These are phyloP conservation scores for Ambrosia trifida DNA, from an alignment of 129 eudicot species.

Conservation along the genomic window DNA sequence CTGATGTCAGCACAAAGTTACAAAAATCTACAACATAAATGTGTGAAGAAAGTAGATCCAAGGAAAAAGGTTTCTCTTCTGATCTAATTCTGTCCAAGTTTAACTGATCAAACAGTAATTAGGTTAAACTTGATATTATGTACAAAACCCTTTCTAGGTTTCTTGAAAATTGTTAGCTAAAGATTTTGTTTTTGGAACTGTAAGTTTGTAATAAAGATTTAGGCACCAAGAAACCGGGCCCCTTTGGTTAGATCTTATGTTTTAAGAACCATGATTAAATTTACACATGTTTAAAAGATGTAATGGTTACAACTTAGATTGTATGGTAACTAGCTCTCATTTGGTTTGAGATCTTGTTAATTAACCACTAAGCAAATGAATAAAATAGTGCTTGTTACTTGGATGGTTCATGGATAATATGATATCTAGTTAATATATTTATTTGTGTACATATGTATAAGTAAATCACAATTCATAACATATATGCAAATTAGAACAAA, in stretches of 20 bases:
- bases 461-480: no score
- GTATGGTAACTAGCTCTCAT: not conserved
- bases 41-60: slow-evolving; percentile 20
- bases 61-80: not conserved
- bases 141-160: not conserved
- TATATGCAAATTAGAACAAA: no score
- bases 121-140: slow-evolving; percentile 3
- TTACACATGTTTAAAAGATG: slow-evolving; percentile 21
- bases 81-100: not conserved
- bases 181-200: not conserved
- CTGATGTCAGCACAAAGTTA: slow-evolving; percentile 10
- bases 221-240: slow-evolving; percentile 16
- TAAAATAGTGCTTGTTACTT: not conserved
- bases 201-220: slow-evolving; percentile 13
- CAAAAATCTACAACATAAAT: not conserved
- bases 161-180: not conserved
- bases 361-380: not conserved
- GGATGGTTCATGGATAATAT: not conserved
- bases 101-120: not conserved
- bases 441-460: not conserved
- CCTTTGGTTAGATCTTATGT: slow-evolving; percentile 3
- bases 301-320: not conserved
- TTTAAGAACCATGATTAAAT: slow-evolving; percentile 4
- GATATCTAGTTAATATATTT: not conserved
- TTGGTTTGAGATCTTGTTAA: no score